Evolutionary conservation across 1,284 basidiomycete species (phyloP), one percentile per base, ranked within the genome.

Genomic region (Irpex sp.): DNA sequence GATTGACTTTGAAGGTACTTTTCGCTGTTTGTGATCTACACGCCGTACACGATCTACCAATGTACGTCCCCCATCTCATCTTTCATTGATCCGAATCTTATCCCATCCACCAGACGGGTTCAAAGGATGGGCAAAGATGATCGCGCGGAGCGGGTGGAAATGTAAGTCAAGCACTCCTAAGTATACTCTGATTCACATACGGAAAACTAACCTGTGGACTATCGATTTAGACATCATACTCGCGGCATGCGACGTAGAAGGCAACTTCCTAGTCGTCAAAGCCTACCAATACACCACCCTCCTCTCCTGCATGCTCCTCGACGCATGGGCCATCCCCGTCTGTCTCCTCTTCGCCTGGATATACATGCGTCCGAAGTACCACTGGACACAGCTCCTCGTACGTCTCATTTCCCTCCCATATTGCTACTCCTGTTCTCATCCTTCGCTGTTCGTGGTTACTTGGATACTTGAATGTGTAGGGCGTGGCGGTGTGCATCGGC

Each of bases 281-380:
- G 92, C 93, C 8, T 95, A 92, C 73, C 82, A 91, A 75, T 94
- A 92, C 78, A 95, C 93, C 47, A 91, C 92, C 64, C 77, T 95
- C 1, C 77, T 95, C 46, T 94, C 92, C 0, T 93, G 90, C 75
- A 92, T 93, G 90, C 82, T 95, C 13, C 86, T 95, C 59, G 90
- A 94, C 71, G 89, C 92, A 57, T 93, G 91, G 92, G 93, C 93
- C 0, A 94, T 93, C 68, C 93, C 93, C 17, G 84, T 91, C 4
- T 94, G 93, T 73, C 78, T 94, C 71, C 82, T 92, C 75, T 87
- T 94, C 75, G 87, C 86, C 54, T 94, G 88, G 85, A 64, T 95
- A 7, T 93, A 92, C 74, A 87, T 94, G 83, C 85, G 89, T 35
- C 85, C 87, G 5, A 85, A 76, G 69, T 94, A 92, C 72, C 88